phyloP scores from a whole-genome alignment of 148 eudicot genomes.

The Gaultheria prostrata region DNA sequence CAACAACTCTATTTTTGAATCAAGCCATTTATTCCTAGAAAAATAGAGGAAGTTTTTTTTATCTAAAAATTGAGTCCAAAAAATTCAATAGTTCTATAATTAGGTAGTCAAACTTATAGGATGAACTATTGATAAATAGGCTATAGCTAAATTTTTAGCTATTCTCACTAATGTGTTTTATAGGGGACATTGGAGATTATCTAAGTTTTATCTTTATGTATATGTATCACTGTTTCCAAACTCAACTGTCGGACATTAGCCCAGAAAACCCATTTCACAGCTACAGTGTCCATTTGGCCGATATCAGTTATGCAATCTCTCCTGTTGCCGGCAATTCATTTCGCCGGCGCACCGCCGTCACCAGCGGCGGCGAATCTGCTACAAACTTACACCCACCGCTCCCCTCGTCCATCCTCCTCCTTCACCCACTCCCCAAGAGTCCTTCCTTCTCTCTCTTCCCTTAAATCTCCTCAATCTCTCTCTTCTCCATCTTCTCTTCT shows the following conservation, averaged over 20 bases:
- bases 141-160: too few relatives aligned
- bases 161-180: too few relatives aligned
- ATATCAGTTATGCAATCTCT: conserved; percentile 54
- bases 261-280: neutral
- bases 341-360: conserved; percentile 41
- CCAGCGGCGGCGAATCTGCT: conserved; percentile 6
- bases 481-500: conserved; percentile 25
- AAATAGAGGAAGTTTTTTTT: too few relatives aligned
- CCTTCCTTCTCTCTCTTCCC: conserved; percentile 13
- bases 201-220: too few relatives aligned
- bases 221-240: too few relatives aligned
- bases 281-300: neutral
- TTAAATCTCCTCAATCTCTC: conserved; percentile 30
- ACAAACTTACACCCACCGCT: conserved; percentile 1
- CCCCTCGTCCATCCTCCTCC: neutral
- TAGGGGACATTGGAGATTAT: too few relatives aligned
- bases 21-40: too few relatives aligned
- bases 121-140: too few relatives aligned
- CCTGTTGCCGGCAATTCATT: conserved; percentile 63
- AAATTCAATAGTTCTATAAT: too few relatives aligned
- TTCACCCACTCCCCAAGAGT: conserved; percentile 3
- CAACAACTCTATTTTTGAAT: too few relatives aligned
- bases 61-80: too few relatives aligned
- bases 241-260: neutral
- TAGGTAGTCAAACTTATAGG: too few relatives aligned